Evolutionary conservation across 768 basidiomycete species (phyloP), one percentile per base, ranked within the genome.

Genomic region (Trametes meyenii): DNA sequence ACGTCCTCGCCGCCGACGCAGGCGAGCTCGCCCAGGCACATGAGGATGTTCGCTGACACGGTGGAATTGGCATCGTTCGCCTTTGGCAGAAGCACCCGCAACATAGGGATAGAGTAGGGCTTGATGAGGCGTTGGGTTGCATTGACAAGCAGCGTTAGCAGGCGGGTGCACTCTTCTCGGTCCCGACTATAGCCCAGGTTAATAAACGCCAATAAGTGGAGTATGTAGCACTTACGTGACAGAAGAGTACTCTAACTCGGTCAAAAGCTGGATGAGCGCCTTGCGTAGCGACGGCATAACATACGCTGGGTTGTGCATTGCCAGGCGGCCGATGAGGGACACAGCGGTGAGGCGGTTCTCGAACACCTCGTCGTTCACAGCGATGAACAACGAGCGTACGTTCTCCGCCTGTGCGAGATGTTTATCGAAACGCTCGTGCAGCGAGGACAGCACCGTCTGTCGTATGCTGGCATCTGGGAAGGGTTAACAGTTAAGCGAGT

Each of bases 331-430:
- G 61, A 99, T 98, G 63, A 98, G 82, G 21, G 77, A 77, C 54
- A 98, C 92, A 2, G 96, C 96, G n/a, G 89, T 86, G 26, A 94
- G 86, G 21, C 97, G 87, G 71, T 97, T 97, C 50, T 90, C 89
- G 74, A 96, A 98, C 7, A 90, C 88, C 71, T 98, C 97, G 69
- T 99, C 97, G 70, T 98, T 98, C 49, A 99, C 81, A 0, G 96
- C 97, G 65, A 98, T 94, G 77, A 98, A 98, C 14, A 99, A 79
- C 12, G 93, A 96, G 14, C 96, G 86, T n/a, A 99, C 95, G 70
- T 98, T 96, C 75, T 98, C 97, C 0, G 96, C 95, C 75, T 98
- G 97, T 2, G 97, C 92, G 19, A 99, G 84, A 72, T 99, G 96
- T 62, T 94, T 92, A 72, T 99, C 97, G 66, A 99, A 98, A 21